Evolutionary conservation across 2,329 filamentous ascomycete species (phyloP), one percentile per base, ranked within the genome.

Genomic region (Curvularia verruculosa): DNA sequence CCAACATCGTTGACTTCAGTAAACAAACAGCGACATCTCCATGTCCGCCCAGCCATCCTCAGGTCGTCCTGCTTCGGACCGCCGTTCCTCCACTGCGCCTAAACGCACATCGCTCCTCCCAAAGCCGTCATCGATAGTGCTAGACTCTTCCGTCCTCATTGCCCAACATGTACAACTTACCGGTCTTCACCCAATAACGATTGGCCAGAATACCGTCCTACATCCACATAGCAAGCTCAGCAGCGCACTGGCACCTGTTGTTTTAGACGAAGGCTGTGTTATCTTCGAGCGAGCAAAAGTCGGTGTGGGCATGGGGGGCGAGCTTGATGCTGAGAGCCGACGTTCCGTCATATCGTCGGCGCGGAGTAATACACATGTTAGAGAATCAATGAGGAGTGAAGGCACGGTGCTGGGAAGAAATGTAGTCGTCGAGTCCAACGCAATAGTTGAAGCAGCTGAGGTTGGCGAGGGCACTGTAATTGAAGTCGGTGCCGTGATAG

Each of bases 121-220:
- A 23, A 77, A 74, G 58, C 78, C 79, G 23, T 56, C 61, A 7
- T 70, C 68, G 5, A 68, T 75, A 31, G 72, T 71, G 54, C 73
- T 83, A 61, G 79, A 84, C 70, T 76, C 79, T 29, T 72, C 75
- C 3, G 80, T 79, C 50, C 75, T 82, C 49, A 75, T 84, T 49
- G 79, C 80, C 5, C 78, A 81, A 40, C 80, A 81, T 64, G 80
- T 78, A 3, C 72, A 78, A 34, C 68, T 82, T 18, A 85, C 77
- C n/a, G 95, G 95, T 62, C 87, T 85, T 2, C 85, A 96, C 73
- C 88, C 87, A 1, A 91, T 99, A 61, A 88, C 86, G 43, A 87
- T 98, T 61, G 88, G 88, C 54, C 83, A 90, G 23, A 88, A 92
- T 70, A 88, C 87, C 3, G 85, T 97, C 6, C 79, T 99, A n/a